A percentile compares a stretch with the other conserved stretches of the same genome.
phyloP scores from a whole-genome alignment of 192 early-diverging fungal species.

The Spizellomyces punctatus region DNA sequence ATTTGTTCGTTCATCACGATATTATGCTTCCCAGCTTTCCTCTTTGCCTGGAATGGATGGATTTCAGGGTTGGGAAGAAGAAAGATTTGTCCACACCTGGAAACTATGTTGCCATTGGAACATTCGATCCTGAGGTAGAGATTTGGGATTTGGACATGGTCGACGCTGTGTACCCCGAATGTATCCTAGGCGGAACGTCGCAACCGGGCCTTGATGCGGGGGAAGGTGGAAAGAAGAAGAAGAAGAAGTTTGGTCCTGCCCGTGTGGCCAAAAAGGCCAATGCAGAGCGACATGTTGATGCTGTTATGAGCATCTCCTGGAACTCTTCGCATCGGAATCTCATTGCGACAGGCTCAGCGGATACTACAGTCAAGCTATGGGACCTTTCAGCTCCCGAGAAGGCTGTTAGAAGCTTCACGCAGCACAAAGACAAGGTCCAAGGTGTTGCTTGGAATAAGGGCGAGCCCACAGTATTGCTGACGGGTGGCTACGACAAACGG shows the following conservation, averaged over 20 bases:
- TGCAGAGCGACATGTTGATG: constrained; percentile 88
- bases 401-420: constrained; percentile 74
- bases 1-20: constrained; percentile 97
- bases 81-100: constrained; percentile 49
- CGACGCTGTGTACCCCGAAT: constrained; percentile 89
- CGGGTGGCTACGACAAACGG: constrained; percentile 90
- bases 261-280: constrained; percentile 52
- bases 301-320: constrained; percentile 94
- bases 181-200: constrained; percentile 74
- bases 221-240: constrained; percentile 54
- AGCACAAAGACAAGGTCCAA: constrained; percentile 92
- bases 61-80: constrained; percentile 80
- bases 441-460: constrained; percentile 89
- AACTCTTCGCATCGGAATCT: constrained; percentile 78
- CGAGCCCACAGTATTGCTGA: constrained; percentile 83
- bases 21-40: constrained; percentile 97
- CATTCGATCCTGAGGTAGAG: constrained; percentile 97
- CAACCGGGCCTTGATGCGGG: constrained; percentile 14
- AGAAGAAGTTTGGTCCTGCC: constrained; percentile 43
- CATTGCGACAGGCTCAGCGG: constrained; percentile 91
- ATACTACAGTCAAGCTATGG: constrained; percentile 98
- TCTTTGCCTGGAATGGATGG: constrained; percentile 93
- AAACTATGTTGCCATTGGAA: constrained; percentile 94
- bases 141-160: constrained; percentile 96
- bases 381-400: constrained; percentile 73